A percentile compares a stretch with the other conserved stretches of the same genome.
Evolutionary conservation across 1,284 basidiomycete species (phyloP).

Genomic region (Rhodotorula mucilaginosa): DNA sequence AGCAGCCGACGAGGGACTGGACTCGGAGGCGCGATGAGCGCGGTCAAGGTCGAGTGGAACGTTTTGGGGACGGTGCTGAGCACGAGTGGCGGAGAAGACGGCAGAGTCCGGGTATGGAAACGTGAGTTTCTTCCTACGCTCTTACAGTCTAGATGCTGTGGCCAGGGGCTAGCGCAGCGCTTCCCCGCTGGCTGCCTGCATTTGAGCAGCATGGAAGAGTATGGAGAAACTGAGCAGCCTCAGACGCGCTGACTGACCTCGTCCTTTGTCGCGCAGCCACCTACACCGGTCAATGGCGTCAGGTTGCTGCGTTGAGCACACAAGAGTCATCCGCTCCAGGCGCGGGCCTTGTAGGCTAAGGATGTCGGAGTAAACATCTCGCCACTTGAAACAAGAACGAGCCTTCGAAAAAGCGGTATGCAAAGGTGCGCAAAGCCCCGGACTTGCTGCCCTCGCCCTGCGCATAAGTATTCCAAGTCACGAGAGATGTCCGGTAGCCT

Average conservation of each 20-base stretch:
- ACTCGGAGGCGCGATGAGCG: constrained; percentile 53
- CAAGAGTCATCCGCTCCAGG: constrained; percentile 8
- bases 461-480: no score
- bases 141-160: no score
- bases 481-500: no score
- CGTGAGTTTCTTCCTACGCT: constrained; percentile 53
- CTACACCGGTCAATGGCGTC: constrained; percentile 42
- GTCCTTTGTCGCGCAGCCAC: constrained; percentile 18
- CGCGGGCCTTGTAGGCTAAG: no score
- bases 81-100: constrained; percentile 70
- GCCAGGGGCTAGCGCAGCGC: not conserved
- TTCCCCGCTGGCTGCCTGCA: not conserved
- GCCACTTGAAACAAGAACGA: no score
- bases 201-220: no score
- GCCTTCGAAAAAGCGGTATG: no score
- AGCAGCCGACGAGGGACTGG: not conserved
- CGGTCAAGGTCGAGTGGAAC: constrained; percentile 78
- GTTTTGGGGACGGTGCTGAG: constrained; percentile 85
- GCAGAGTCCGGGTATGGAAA: constrained; percentile 83
- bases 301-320: constrained; percentile 34
- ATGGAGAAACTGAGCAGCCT: not conserved
- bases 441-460: no score
- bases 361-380: no score
- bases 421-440: no score
- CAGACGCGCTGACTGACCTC: not conserved